Base-by-base conservation (phyloP, 306 rosid species). In the Psophocarpus tetragonolobus region DNA sequence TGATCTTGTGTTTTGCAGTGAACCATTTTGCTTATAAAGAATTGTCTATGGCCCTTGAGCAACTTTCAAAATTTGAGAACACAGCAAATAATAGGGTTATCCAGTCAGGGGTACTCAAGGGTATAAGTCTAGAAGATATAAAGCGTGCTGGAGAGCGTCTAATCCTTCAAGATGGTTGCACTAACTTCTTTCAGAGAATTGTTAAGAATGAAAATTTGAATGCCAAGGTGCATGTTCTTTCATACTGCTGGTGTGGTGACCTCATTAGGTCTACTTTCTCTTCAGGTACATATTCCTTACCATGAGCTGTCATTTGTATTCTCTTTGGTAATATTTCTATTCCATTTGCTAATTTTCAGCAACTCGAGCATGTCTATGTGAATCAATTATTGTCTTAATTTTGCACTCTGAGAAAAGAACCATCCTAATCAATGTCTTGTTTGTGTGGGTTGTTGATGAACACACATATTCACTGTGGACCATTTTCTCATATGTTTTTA, bases 231-330 rank as follows among this genome's bases (percentile, higher is more conserved):
- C 96, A 96, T 85, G 82, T 96, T 81, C 94, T 96, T 73, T 96
- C 99, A 10, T 96, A 91, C 77, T 96, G 99, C 89, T 96, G 99
- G 99, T 96, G 99, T 13, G 97, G 90, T 65, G 99, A 93, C 83
- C 94, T 96, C 81, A 93, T 96, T 36, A 88, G 96, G 57, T 93
- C 99, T 56, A 87, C 93, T 75, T 90, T 96, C 84, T 91, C 87
- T 58, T 77, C 96, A 85, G 98, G 99, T 96, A 50, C 20, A 87
- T 82, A 74, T 48, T 67, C 74, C 63, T 84, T 76, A 63, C 41
- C 24, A 48, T 71, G 64, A 68, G 38, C 76, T 72, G 35, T 67
- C 72, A 75, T 32, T 50, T 71, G 26, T 9, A n/a, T 39, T 64
- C 47, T 39, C 36, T 81, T 58, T 54, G 67, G 64, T 64, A 50